phyloP scores from a whole-genome alignment of 148 eudicot species.

The Arctostaphylos glauca region DNA sequence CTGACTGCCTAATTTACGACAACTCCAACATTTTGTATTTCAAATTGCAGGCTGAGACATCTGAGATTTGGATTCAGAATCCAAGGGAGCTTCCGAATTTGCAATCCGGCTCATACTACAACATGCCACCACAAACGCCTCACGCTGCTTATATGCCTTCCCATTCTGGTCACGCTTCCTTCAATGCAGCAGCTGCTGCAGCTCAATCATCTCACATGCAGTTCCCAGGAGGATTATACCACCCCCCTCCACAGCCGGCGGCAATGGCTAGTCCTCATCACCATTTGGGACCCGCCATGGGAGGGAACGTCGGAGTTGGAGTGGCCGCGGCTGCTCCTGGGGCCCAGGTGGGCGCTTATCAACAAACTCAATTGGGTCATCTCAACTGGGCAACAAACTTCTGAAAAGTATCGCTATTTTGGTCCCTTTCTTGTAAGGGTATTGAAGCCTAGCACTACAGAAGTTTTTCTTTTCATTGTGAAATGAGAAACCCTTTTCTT shows the following conservation, averaged over 20 bases:
- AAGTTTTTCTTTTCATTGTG: constrained; percentile 21
- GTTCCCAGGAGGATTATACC: constrained; percentile 65
- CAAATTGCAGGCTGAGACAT: constrained; percentile 69
- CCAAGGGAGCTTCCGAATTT: constrained; percentile 65
- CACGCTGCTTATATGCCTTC: constrained; percentile 78
- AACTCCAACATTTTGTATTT: not conserved
- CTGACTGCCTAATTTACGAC: not conserved
- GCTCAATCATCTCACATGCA: constrained; percentile 91
- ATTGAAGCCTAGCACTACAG: constrained; percentile 22
- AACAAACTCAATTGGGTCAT: constrained; percentile 79
- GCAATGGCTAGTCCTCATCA: constrained; percentile 63
- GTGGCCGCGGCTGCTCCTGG: constrained; percentile 50
- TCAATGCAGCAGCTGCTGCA: constrained; percentile 46
- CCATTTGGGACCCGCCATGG: constrained; percentile 54
- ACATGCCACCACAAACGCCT: constrained; percentile 72
- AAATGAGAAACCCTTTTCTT: constrained; percentile 21
- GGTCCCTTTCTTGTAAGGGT: constrained; percentile 22
- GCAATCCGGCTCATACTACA: constrained; percentile 85
- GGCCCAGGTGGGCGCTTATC: constrained; percentile 62
- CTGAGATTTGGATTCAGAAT: constrained; percentile 82
- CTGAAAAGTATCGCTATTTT: constrained; percentile 28
- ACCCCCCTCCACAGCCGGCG: constrained; percentile 52
- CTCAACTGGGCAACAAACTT: constrained; percentile 72
- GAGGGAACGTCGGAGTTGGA: constrained; percentile 59
- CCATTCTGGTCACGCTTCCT: constrained; percentile 66